These are phyloP conservation scores for Bombardia bombarda DNA, from an alignment of 495 filamentous ascomycete species.

Conservation along the genomic window DNA sequence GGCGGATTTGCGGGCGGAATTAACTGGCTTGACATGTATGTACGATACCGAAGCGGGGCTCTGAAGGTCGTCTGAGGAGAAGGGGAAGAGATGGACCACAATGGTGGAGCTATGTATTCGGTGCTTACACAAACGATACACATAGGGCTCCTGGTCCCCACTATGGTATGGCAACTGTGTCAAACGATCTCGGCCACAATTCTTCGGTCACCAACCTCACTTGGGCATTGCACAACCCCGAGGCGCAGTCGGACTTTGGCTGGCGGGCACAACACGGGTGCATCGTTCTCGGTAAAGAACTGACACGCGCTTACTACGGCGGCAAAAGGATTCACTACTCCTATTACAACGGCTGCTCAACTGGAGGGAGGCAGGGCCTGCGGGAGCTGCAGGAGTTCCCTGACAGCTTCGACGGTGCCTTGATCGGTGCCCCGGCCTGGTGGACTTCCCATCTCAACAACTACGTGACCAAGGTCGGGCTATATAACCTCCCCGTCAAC, in stretches of 20 bases:
- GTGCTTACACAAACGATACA: too few species aligned
- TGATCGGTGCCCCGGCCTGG: slow-evolving; percentile 31
- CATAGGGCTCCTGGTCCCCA: slow-evolving; percentile 12
- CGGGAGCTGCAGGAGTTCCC: slow-evolving; percentile 44
- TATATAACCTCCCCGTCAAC: slow-evolving; percentile 30
- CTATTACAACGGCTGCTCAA: slow-evolving; percentile 50
- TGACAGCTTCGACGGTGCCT: slow-evolving; percentile 54
- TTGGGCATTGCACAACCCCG: slow-evolving; percentile 41
- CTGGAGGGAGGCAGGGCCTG: slow-evolving; percentile 48
- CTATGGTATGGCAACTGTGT: slow-evolving; percentile 45
- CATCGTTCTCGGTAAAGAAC: slow-evolving; percentile 29
- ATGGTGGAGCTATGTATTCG: too few species aligned
- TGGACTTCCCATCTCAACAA: slow-evolving; percentile 42
- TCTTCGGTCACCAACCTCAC: slow-evolving; percentile 27
- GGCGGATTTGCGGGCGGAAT: slow-evolving; percentile 46
- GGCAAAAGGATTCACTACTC: slow-evolving; percentile 26
- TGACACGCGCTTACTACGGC: slow-evolving; percentile 37
- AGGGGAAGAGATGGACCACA: too few species aligned
- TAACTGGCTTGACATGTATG: slow-evolving; percentile 48
- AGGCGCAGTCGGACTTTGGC: slow-evolving; percentile 30
- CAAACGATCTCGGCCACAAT: slow-evolving; percentile 51
- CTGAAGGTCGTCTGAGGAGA: too few species aligned
- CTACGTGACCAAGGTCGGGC: slow-evolving; percentile 28
- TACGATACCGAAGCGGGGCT: too few species aligned
- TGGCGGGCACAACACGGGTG: slow-evolving; percentile 44